These are phyloP conservation scores for Chlorella sp. DNA, from an alignment of 139 green algal genomes.

Conservation along the genomic window DNA sequence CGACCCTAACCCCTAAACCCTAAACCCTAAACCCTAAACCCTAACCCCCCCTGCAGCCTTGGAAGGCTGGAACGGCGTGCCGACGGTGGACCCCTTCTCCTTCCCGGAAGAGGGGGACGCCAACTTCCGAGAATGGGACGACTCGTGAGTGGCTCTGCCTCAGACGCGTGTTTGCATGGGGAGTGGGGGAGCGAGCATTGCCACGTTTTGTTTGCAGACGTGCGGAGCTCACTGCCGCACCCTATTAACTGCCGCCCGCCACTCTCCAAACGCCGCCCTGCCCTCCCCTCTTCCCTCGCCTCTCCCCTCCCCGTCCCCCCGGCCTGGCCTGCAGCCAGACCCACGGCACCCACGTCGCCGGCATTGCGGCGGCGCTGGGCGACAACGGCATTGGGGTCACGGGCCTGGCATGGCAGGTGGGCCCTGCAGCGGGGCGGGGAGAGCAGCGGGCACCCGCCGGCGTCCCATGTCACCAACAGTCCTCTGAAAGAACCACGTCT, in stretches of 20 bases:
- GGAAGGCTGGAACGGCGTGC: background rate
- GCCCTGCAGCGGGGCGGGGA: no score
- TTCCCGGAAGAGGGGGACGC: background rate
- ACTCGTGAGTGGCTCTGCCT: background rate
- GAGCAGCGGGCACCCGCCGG: background rate
- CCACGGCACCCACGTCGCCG: slow-evolving; percentile 66
- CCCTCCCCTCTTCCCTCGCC: background rate
- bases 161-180: background rate
- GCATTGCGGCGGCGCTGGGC: slow-evolving; percentile 50
- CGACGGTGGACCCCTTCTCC: background rate
- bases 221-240: background rate
- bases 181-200: no score
- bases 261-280: background rate
- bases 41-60: background rate
- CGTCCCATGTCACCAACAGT: no score
- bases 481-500: no score
- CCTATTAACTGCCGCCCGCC: no score
- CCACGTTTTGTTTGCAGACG: no score
- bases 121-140: background rate
- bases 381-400: slow-evolving; percentile 19
- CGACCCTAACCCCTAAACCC: no score
- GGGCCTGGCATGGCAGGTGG: slow-evolving; percentile 8
- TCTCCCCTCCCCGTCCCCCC: no score
- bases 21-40: no score
- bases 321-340: background rate